Base-by-base conservation (phyloP, 2,329 filamentous ascomycete genomes). In the Alternaria atra region DNA sequence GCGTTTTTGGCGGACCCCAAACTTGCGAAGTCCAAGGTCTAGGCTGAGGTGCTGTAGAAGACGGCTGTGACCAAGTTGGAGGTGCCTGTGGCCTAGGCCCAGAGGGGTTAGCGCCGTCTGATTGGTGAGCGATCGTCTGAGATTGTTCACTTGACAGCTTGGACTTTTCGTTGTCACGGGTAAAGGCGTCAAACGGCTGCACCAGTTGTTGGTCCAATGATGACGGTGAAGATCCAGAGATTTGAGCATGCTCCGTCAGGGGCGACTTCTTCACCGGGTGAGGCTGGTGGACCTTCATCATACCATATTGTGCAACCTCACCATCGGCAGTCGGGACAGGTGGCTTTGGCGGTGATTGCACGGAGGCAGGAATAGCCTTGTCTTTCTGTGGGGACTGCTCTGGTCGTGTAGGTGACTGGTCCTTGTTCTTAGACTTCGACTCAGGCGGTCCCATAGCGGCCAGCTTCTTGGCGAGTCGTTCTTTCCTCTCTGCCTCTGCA, bases 381-480 rank as follows among this genome's bases (percentile, higher is more conserved):
- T 82, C 80, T 39, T 87, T 85, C 30, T 83, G 82, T 6, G 79
- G 74, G 5, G 75, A 77, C 46, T 71, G 74, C 29, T 73, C 74
- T 15, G 61, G 48, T 47, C 69, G 76, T 12, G 80, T 77, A 23
- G 81, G 73, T 6, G 75, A 72, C 65, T 72, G 63, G 43, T 81
- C 80, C 65, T 77, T 79, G 68, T 63, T 47, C 60, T 79, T 78
- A 1, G 72, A 52, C 62, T 76, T 77, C 2, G 65, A 34, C 34
- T 73, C 71, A 10, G 72, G 82, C 15, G 89, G 87, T 0, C 89
- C 90, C 73, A 94, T 80, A 8, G 88, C 87, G 68, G 90, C 90
- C 47, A 94, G 80, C 77, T 92, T 93, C 73, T 90, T 85, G 48
- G 88, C 86, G 62, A 94, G 88, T 25, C 91, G 86, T 72, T 92